These are phyloP conservation scores for Gaertneriomyces sp. DNA, from an alignment of 192 early-diverging fungal species.

Conservation along the genomic window DNA sequence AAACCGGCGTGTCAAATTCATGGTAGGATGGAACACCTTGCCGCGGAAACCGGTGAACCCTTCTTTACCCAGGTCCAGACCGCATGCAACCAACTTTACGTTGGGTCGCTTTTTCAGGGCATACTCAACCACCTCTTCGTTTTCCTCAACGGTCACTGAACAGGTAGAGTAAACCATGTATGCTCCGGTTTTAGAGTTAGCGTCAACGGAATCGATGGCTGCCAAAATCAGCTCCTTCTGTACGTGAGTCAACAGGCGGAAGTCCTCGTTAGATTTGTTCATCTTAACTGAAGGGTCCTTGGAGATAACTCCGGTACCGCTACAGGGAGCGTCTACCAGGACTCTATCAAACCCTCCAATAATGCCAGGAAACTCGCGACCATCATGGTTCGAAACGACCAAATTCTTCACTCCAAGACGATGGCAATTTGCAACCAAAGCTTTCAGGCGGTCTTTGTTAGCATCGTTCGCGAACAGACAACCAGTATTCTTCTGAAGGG, in stretches of 20 bases:
- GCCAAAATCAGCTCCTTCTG: slow-evolving; percentile 94
- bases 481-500: slow-evolving; percentile 96
- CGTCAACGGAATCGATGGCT: slow-evolving; percentile 96
- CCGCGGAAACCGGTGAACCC: slow-evolving; percentile 89
- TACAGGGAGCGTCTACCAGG: slow-evolving; percentile 96
- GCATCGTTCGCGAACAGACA: slow-evolving; percentile 96
- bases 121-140: slow-evolving; percentile 96
- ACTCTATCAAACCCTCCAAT: slow-evolving; percentile 98
- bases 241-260: slow-evolving; percentile 84
- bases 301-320: slow-evolving; percentile 97
- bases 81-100: slow-evolving; percentile 84
- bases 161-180: slow-evolving; percentile 99
- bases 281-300: slow-evolving; percentile 95
- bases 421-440: slow-evolving; percentile 88
- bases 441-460: slow-evolving; percentile 87
- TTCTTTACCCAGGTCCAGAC: slow-evolving; percentile 89
- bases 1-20: slow-evolving; percentile 80
- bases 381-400: slow-evolving; percentile 94
- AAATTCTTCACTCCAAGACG: slow-evolving; percentile 83
- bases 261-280: slow-evolving; percentile 91
- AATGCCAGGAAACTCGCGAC: slow-evolving; percentile 92
- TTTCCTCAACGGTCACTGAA: slow-evolving; percentile 95
- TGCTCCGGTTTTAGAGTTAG: slow-evolving; percentile 88
- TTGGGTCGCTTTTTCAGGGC: slow-evolving; percentile 91
- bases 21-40: slow-evolving; percentile 76